Conservation (phyloP, 345 rosid species). For the Salix arbutifolia region DNA sequence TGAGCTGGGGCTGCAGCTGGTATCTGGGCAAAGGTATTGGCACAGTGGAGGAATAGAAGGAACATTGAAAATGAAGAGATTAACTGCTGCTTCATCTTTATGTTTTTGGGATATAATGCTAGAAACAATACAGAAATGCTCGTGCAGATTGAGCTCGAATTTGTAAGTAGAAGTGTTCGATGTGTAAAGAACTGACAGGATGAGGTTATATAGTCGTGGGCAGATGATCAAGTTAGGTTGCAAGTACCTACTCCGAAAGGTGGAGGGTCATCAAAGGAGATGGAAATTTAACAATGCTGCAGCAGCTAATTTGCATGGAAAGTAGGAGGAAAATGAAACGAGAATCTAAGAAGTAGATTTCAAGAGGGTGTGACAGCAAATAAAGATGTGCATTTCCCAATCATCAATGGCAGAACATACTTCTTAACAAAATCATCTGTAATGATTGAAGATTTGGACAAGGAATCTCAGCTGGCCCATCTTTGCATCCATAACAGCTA, state of each 20-base stretch:
- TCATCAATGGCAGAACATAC: background rate
- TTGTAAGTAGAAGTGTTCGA: background rate
- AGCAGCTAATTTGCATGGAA: background rate
- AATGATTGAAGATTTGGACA: background rate
- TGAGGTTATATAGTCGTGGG: background rate
- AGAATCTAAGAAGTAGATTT: background rate
- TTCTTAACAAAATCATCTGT: background rate
- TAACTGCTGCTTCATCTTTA: background rate
- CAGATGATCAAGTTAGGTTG: background rate
- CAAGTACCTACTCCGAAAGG: background rate
- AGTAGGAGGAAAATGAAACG: no score
- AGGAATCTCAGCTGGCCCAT: background rate
- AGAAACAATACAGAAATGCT: background rate
- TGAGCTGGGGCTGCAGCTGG: background rate
- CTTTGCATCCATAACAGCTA: background rate
- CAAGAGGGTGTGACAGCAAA: background rate
- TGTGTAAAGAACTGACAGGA: background rate
- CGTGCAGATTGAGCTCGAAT: background rate
- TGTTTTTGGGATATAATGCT: background rate
- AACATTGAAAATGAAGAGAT: background rate
- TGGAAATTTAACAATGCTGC: background rate
- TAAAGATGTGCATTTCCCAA: background rate
- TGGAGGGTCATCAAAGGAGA: background rate
- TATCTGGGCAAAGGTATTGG: background rate
- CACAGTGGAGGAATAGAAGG: background rate